Evolutionary conservation across 345 rosid genomes (phyloP), one percentile per base, ranked within the genome.

Genomic region (Odontarrhena argentea): DNA sequence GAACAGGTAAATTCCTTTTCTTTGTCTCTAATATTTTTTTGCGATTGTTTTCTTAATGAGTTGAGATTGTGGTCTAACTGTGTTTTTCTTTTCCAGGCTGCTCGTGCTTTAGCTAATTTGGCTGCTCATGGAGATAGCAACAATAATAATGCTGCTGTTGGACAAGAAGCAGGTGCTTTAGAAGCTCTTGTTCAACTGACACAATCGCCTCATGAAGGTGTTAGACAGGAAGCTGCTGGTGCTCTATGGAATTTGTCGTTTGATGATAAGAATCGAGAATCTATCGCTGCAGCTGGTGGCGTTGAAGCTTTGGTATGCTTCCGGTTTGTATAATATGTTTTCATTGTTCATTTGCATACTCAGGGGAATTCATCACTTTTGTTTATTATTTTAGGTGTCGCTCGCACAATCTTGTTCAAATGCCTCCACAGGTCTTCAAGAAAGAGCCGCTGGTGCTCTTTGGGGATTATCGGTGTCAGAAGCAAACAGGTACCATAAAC

Each of bases 71-170:
- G 69, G 51, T 55, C 63, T 48, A 56, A 37, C 13, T 28, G 40
- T 65, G 40, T 32, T 55, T 26, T 14, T 22, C 1, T n/a, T 67
- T 45, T 35, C 41, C 69, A 87, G 98, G 98, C 94, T 82, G 96
- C 98, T 73, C 96, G 96, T 22, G 96, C 96, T 38, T 78, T 92
- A 78, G 96, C 96, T 67, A 92, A 92, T 72, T 78, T 92, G 78
- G 98, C 98, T 78, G 94, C 98, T 81, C 98, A 92, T 79, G 92
- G 96, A 74, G 98, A 85, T 74, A 92, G 94, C 79, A 92, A 92
- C 62, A 84, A 79, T 35, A 89, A 89, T 50, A 89, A 92, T 80
- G 86, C 98, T 73, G 89, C 95, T n/a, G 96, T 92, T 66, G 98
- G 98, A 65, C 88, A 84, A 82, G 98, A 92, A 76, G 82, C 80